Percentiles rank a stretch among this genome's conserved stretches.
Conservation (phyloP, 108 stramenopile genomes). For the Cylindrotheca closterium region DNA sequence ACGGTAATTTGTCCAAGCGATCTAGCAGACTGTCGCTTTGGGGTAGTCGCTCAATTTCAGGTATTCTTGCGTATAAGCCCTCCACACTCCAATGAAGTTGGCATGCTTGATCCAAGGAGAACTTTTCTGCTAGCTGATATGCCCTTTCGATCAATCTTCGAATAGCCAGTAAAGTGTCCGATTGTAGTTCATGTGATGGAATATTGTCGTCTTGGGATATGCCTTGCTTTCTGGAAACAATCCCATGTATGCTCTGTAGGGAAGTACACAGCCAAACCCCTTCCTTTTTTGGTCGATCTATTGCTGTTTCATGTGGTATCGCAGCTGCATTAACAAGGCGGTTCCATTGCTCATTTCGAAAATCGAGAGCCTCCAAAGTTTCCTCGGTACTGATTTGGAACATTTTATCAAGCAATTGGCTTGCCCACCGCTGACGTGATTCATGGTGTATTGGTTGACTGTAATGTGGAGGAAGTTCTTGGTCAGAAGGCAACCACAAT, state of each 20-base stretch:
- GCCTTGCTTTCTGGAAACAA: slow-evolving; percentile 9
- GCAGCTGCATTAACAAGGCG: slow-evolving; percentile 49
- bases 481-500: slow-evolving; percentile 64
- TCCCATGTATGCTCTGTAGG: slow-evolving; percentile 39
- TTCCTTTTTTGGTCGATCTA: slow-evolving; percentile 51
- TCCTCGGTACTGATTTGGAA: neutral
- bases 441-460: slow-evolving; percentile 67
- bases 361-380: neutral
- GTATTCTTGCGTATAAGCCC: slow-evolving; percentile 42
- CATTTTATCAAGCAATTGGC: slow-evolving; percentile 43
- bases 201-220: neutral
- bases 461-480: slow-evolving; percentile 53
- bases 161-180: slow-evolving; percentile 16
- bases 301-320: slow-evolving; percentile 20
- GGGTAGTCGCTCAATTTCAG: slow-evolving; percentile 1
- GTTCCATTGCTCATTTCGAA: slow-evolving; percentile 4
- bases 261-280: slow-evolving; percentile 42
- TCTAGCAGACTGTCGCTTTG: neutral
- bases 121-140: slow-evolving; percentile 24
- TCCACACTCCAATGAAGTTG: slow-evolving; percentile 57
- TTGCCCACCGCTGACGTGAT: slow-evolving; percentile 59
- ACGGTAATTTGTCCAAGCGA: slow-evolving; percentile 29
- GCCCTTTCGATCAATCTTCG: slow-evolving; percentile 38
- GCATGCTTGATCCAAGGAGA: slow-evolving; percentile 45
- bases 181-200: neutral